Evolutionary conservation across 1,284 basidiomycete species (phyloP), one percentile per base, ranked within the genome.

Genomic region (Athelia psychrophila): DNA sequence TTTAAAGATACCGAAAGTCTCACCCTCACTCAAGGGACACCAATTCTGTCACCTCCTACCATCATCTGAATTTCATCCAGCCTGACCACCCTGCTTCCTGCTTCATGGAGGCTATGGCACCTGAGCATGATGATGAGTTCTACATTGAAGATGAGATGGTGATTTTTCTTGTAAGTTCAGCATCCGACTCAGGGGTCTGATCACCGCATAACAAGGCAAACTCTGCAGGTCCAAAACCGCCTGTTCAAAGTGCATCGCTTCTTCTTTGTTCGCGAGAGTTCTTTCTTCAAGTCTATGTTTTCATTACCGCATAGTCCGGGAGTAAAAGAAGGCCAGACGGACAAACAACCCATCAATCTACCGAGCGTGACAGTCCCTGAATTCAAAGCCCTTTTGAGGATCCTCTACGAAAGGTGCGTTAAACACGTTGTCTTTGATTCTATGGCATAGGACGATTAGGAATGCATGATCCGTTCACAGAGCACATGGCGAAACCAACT

Each of bases 191-290:
- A 3, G 48, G 13, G 6, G 32, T 15, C 23, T 20, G 5, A 13
- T 18, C 15, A 18, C 8, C 32, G 50, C 5, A 18, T 23, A 20
- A n/a, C n/a, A n/a, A n/a, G n/a, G n/a, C n/a, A n/a, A n/a, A n/a
- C n/a, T 30, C 8, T 45, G n/a, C 42, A 73, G 71, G 69, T 70
- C 2, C 68, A 69, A 50, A 60, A 64, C 19, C 57, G 62, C 25
- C 58, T 70, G 8, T 74, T 70, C 61, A 64, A 58, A 55, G 64
- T 73, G 18, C 72, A 74, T 54, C 64, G 64, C 20, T 64, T 67
- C 54, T 64, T 68, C 47, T 57, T 75, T 12, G 62, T 60, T 13
- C 63, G 66, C 38, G 71, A 70, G 35, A 73, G 72, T 1, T 56
- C 64, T n/a, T 60, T 68, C 47, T 71, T 73, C 52, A 61, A 64